These are phyloP conservation scores for Tremella yokohamensis DNA, from an alignment of 768 basidiomycete species.

Conservation along the genomic window DNA sequence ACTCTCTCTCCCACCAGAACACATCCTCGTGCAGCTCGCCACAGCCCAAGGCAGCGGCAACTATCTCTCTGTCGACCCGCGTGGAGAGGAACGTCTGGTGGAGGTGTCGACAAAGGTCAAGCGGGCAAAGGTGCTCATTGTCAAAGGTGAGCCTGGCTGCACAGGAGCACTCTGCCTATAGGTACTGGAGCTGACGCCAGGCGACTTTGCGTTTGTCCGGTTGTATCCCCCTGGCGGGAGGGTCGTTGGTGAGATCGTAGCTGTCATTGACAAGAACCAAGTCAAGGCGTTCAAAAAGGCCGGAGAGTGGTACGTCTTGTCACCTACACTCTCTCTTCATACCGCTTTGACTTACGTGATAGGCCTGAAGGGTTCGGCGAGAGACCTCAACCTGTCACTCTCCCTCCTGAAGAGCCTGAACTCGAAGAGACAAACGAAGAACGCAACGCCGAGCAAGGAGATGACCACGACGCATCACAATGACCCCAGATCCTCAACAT, in stretches of 20 bases:
- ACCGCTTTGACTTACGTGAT: neutral
- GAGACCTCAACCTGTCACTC: neutral
- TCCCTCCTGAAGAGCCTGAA: conserved; percentile 16
- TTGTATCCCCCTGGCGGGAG: conserved; percentile 24
- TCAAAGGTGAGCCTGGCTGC: conserved; percentile 21
- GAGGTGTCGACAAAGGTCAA: conserved; percentile 25
- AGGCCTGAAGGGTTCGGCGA: conserved; percentile 37
- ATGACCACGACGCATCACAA: neutral
- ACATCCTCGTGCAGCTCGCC: conserved; percentile 24
- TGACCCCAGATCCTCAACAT: neutral
- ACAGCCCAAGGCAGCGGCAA: conserved; percentile 34
- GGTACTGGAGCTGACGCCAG: conserved; percentile 14
- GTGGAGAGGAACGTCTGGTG: conserved; percentile 28
- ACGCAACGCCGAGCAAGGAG: too few species aligned
- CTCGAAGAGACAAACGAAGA: conserved; percentile 26
- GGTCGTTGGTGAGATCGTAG: conserved; percentile 32
- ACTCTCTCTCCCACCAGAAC: conserved; percentile 25
- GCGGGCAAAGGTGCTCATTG: conserved; percentile 18
- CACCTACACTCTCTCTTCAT: neutral
- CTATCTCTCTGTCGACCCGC: conserved; percentile 23
- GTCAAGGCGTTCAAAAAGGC: conserved; percentile 36
- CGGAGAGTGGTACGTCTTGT: conserved; percentile 38
- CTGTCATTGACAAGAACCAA: conserved; percentile 30
- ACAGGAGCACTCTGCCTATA: neutral
- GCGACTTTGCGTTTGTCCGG: conserved; percentile 32